Percentiles rank a stretch among this genome's conserved stretches.
phyloP scores from a whole-genome alignment of 1,284 basidiomycete genomes.

The Fomitopsis palustris region DNA sequence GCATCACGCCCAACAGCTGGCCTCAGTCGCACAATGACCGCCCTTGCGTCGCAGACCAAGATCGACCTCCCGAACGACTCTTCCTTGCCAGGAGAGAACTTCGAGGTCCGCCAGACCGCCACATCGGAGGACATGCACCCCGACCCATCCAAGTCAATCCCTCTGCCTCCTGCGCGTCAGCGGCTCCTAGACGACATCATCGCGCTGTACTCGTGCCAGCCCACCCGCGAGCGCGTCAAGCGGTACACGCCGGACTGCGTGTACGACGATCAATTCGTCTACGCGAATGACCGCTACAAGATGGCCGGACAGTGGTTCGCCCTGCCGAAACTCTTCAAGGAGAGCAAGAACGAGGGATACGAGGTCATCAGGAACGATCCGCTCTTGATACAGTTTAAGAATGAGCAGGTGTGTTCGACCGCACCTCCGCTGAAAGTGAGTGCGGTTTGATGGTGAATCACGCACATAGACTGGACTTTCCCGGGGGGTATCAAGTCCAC shows the following conservation, averaged over 20 bases:
- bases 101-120: conserved; percentile 24
- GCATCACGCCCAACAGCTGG: not conserved
- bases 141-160: conserved; percentile 25
- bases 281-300: conserved; percentile 31
- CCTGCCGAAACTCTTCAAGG: conserved; percentile 29
- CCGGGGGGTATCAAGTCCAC: conserved; percentile 24
- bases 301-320: conserved; percentile 34
- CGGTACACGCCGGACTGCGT: conserved; percentile 30
- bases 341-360: conserved; percentile 27
- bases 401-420: conserved; percentile 23
- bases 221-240: conserved; percentile 25
- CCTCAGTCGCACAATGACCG: not conserved
- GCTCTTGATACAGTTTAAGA: conserved; percentile 32
- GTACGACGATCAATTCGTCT: conserved; percentile 32
- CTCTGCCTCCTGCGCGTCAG: conserved; percentile 25
- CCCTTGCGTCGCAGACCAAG: not conserved
- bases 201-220: conserved; percentile 28
- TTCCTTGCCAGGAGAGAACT: conserved; percentile 23
- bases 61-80: conserved; percentile 19
- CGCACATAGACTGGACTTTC: conserved; percentile 32
- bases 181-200: conserved; percentile 27
- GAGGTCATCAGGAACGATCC: conserved; percentile 27
- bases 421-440: not conserved
- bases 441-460: conserved; percentile 2
- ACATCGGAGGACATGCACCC: conserved; percentile 25